Evolutionary conservation across 2,329 filamentous ascomycete species (phyloP).

Genomic region (Lasiodiplodia gonubiensis): DNA sequence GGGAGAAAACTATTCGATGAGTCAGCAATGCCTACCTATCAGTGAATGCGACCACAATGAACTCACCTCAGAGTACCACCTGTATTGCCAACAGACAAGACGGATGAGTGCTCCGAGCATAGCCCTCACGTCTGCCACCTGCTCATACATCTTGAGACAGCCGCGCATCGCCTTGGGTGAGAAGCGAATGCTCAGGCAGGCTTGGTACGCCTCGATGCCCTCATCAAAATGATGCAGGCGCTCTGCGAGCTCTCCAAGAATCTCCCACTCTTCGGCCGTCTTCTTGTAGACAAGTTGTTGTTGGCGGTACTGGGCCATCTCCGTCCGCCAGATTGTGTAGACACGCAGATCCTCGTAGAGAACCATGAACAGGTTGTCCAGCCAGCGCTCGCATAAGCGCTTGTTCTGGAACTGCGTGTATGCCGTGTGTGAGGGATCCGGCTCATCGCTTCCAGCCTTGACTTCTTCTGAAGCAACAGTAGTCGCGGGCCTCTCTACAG

Average conservation of each 20-base stretch:
- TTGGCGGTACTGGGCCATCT: conserved; percentile 93
- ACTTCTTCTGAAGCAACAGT: conserved; percentile 77
- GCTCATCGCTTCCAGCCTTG: conserved; percentile 74
- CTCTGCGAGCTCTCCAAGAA: conserved; percentile 89
- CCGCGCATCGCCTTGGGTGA: conserved; percentile 91
- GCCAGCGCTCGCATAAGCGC: conserved; percentile 93
- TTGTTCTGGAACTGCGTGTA: conserved; percentile 96
- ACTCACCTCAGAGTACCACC: conserved; percentile 93
- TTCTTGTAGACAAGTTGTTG: conserved; percentile 97
- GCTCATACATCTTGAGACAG: conserved; percentile 79
- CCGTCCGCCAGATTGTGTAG: conserved; percentile 98
- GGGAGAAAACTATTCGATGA: conserved; percentile 74
- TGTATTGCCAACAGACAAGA: conserved; percentile 95
- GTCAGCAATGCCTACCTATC: conserved; percentile 32
- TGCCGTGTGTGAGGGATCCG: conserved; percentile 68
- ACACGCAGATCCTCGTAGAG: conserved; percentile 97
- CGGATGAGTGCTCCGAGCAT: conserved; percentile 86
- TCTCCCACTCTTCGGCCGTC: conserved; percentile 97
- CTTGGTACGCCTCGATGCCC: conserved; percentile 89
- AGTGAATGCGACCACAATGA: conserved; percentile 7
- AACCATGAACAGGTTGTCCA: conserved; percentile 99
- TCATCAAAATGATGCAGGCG: conserved; percentile 91
- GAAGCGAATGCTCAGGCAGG: conserved; percentile 85
- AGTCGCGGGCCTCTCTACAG: conserved; percentile 79
- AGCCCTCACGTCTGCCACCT: conserved; percentile 77